These are phyloP conservation scores for Cladosporium sp. DNA, from an alignment of 2,329 filamentous ascomycete genomes.

Conservation along the genomic window DNA sequence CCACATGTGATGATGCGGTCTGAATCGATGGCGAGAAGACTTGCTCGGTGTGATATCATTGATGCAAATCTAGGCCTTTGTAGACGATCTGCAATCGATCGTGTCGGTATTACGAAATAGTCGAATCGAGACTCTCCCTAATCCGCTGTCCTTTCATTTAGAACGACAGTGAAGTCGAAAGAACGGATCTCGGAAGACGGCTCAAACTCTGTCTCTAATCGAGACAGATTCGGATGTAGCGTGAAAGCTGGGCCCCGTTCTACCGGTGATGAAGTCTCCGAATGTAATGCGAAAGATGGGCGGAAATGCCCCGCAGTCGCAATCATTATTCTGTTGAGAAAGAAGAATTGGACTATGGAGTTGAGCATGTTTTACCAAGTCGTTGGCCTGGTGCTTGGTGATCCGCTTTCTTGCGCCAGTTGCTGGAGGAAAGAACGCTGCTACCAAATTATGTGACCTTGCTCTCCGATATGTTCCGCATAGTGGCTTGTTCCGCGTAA, in stretches of 20 bases:
- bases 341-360: background rate
- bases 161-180: background rate
- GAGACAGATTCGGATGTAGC: background rate
- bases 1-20: no score
- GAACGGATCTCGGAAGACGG: background rate
- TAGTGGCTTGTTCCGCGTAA: background rate
- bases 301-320: background rate
- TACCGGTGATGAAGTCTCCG: background rate
- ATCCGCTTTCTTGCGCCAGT: background rate
- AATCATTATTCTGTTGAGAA: background rate
- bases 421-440: background rate
- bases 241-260: no score
- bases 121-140: background rate
- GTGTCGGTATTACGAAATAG: background rate
- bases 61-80: background rate
- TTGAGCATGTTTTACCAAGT: background rate
- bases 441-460: background rate
- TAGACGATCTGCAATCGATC: background rate
- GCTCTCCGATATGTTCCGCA: background rate
- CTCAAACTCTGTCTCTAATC: background rate
- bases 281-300: background rate
- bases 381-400: background rate
- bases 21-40: no score
- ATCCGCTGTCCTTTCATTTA: background rate
- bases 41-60: no score